A percentile compares a stretch with the other conserved stretches of the same genome.
Conservation (phyloP, 352 stramenopile species). For the Globisporangium alternatum region DNA sequence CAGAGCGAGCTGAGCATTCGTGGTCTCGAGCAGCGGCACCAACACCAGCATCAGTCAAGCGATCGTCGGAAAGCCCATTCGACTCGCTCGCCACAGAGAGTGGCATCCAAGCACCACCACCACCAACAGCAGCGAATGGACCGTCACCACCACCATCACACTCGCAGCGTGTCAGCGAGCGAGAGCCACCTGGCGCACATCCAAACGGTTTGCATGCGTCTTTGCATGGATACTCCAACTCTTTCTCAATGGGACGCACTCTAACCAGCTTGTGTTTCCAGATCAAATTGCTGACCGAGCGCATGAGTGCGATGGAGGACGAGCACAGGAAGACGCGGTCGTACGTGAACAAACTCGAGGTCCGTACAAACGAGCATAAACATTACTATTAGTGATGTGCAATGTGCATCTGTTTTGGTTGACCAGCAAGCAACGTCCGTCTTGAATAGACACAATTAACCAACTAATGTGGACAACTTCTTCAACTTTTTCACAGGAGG, state of each 20-base stretch:
- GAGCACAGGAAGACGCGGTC: conserved; percentile 34
- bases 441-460: background rate
- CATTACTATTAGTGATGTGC: background rate
- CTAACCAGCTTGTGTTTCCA: conserved; percentile 16
- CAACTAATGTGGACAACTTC: background rate
- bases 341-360: conserved; percentile 44
- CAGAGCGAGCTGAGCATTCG: background rate
- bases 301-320: conserved; percentile 44
- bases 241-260: background rate
- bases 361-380: conserved; percentile 14
- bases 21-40: background rate
- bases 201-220: conserved; percentile 30
- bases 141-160: background rate
- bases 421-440: background rate
- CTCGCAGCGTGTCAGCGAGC: conserved; percentile 5
- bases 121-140: background rate
- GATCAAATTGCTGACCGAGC: conserved; percentile 59
- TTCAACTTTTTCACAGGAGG: conserved; percentile 18
- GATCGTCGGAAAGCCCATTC: background rate
- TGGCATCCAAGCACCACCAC: background rate
- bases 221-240: background rate
- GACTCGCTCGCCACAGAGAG: conserved; percentile 1
- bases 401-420: background rate
- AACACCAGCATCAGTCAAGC: background rate
- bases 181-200: conserved; percentile 27